Conservation (phyloP, 768 basidiomycete species). For the Agrocybe praecox region DNA sequence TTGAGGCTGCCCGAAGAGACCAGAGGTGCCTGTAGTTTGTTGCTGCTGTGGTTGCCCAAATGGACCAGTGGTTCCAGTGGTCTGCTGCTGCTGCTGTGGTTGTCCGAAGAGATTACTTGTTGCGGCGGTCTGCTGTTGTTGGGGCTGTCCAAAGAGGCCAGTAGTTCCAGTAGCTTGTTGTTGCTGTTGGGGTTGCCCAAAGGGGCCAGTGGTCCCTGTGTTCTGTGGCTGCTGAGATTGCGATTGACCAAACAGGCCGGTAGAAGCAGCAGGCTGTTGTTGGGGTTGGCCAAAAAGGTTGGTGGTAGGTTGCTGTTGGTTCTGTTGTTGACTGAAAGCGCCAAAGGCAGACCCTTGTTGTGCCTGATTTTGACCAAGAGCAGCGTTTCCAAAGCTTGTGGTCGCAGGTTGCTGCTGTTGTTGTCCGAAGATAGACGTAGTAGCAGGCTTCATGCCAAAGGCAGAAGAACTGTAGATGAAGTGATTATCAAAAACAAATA, state of each 20-base stretch:
- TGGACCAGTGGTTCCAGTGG: slow-evolving; percentile 21
- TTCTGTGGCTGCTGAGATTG: slow-evolving; percentile 13
- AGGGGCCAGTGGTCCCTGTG: slow-evolving; percentile 13
- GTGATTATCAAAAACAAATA: background rate
- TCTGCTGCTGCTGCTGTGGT: slow-evolving; percentile 26
- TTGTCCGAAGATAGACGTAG: slow-evolving; percentile 41
- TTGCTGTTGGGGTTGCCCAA: slow-evolving; percentile 29
- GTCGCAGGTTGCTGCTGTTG: slow-evolving; percentile 20
- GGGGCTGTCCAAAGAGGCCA: slow-evolving; percentile 33
- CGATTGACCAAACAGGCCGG: slow-evolving; percentile 29
- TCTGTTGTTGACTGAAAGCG: slow-evolving; percentile 25
- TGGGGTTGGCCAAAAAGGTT: background rate
- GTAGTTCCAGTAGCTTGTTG: background rate
- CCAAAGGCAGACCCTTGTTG: slow-evolving; percentile 19
- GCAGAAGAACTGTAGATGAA: slow-evolving; percentile 26
- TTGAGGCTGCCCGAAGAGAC: slow-evolving; percentile 34
- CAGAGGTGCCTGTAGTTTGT: slow-evolving; percentile 19
- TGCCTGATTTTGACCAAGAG: slow-evolving; percentile 14
- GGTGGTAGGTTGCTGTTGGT: slow-evolving; percentile 20
- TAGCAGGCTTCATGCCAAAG: slow-evolving; percentile 42
- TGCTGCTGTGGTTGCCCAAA: slow-evolving; percentile 33
- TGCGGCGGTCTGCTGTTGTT: slow-evolving; percentile 27
- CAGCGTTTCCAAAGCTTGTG: slow-evolving; percentile 7
- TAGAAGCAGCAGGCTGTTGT: background rate
- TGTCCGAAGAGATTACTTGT: slow-evolving; percentile 18